Percentiles rank a stretch among this genome's conserved stretches.
These are phyloP conservation scores for Russula griseocarnosa DNA, from an alignment of 768 basidiomycete genomes.

Conservation along the genomic window DNA sequence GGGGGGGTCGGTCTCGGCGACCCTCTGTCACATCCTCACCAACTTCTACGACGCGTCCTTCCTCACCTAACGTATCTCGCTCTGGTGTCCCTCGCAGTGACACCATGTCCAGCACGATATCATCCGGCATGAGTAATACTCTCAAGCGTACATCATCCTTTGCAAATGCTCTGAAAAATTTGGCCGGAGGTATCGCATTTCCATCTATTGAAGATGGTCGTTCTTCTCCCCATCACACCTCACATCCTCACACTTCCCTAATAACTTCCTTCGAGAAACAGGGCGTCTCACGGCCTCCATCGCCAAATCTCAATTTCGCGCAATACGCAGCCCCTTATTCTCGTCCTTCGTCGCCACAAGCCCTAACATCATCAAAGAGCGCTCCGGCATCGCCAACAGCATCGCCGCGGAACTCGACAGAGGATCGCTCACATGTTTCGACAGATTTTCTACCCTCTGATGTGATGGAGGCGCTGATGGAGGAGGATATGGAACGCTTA, in stretches of 20 bases:
- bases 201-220: constrained; percentile 56
- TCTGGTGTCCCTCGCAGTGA: constrained; percentile 55
- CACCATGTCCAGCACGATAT: constrained; percentile 57
- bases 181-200: constrained; percentile 70
- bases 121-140: constrained; percentile 61
- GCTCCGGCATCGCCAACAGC: constrained; percentile 34
- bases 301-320: constrained; percentile 73
- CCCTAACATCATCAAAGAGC: constrained; percentile 24
- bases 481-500: constrained; percentile 92
- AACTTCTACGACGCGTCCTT: constrained; percentile 37
- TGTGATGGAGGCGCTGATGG: constrained; percentile 85
- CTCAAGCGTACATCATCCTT: constrained; percentile 77
- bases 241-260: constrained; percentile 30
- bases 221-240: constrained; percentile 37
- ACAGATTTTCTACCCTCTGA: constrained; percentile 65
- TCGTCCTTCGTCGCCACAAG: constrained; percentile 44
- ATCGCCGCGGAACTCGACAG: constrained; percentile 28
- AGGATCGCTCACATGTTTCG: constrained; percentile 34
- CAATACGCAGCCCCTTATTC: constrained; percentile 77
- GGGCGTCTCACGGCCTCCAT: constrained; percentile 64
- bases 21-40: constrained; percentile 53
- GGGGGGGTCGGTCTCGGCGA: constrained; percentile 40
- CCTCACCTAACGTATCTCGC: constrained; percentile 46
- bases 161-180: constrained; percentile 65
- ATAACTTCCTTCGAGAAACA: constrained; percentile 33